Percentiles rank a stretch among this genome's conserved stretches.
Evolutionary conservation across 2,329 filamentous ascomycete species (phyloP).

Genomic region (Colletotrichum cereale): DNA sequence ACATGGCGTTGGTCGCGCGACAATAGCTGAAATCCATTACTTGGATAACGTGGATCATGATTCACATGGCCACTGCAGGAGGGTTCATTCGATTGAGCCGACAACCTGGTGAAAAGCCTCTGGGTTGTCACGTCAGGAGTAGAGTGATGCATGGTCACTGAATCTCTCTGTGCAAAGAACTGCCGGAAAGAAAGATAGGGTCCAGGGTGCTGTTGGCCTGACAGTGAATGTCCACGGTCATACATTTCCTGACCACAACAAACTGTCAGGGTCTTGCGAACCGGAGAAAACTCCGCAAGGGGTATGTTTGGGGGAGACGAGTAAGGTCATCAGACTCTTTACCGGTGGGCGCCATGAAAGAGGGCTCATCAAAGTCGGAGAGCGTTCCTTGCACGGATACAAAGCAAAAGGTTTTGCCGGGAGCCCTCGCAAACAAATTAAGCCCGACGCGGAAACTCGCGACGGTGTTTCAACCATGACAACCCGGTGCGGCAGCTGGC

Average conservation of each 20-base stretch:
- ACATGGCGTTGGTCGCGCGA: background rate
- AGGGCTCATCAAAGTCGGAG: no score
- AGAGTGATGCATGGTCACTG: constrained; percentile 44
- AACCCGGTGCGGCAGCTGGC: no score
- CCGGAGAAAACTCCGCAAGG: background rate
- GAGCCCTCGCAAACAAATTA: no score
- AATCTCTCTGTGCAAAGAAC: constrained; percentile 45
- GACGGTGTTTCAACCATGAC: no score
- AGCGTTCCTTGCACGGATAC: no score
- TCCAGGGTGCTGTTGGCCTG: constrained; percentile 48
- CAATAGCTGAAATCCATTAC: no score
- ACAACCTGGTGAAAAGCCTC: background rate
- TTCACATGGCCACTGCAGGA: background rate
- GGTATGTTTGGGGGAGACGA: no score
- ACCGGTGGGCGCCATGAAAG: no score
- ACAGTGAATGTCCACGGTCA: constrained; percentile 45
- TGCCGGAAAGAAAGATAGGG: constrained; percentile 47
- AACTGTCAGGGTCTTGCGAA: background rate
- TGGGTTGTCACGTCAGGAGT: background rate
- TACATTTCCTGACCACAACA: constrained; percentile 45
- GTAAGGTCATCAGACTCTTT: no score
- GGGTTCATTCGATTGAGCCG: background rate
- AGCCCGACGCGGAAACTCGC: no score
- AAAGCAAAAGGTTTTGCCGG: no score
- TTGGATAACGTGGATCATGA: background rate